phyloP scores from a whole-genome alignment of 1,284 basidiomycete genomes.

The Ceratobasidium sp. region DNA sequence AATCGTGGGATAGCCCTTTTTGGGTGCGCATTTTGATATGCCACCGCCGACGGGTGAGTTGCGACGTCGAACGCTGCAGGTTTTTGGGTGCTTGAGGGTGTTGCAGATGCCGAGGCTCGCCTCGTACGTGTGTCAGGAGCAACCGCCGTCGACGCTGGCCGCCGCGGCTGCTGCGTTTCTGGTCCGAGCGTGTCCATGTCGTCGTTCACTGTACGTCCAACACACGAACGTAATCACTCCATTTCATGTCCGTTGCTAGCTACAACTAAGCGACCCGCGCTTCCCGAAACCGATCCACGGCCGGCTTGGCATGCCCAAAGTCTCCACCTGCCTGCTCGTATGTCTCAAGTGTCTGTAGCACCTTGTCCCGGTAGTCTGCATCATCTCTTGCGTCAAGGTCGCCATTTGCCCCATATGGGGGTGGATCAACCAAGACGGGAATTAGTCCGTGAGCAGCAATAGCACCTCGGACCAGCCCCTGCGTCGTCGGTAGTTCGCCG shows the following conservation, averaged over 20 bases:
- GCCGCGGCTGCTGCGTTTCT: conserved; percentile 9
- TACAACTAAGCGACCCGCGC: conserved; percentile 25
- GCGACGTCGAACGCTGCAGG: conserved; percentile 62
- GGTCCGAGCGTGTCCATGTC: conserved; percentile 32
- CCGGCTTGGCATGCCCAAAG: not conserved
- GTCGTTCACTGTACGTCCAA: conserved; percentile 28
- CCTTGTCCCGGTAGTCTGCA: conserved; percentile 18
- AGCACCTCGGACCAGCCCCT: conserved; percentile 15
- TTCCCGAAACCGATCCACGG: conserved; percentile 1
- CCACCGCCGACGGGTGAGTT: conserved; percentile 83
- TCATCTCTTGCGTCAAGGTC: conserved; percentile 10
- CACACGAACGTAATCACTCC: conserved; percentile 21
- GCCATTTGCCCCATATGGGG: conserved; percentile 10
- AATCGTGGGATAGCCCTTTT: conserved; percentile 88
- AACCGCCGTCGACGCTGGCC: conserved; percentile 20
- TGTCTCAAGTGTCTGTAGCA: not conserved
- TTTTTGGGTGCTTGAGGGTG: not conserved
- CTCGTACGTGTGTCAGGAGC: not conserved
- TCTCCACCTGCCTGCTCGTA: not conserved
- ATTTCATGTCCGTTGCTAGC: conserved; percentile 27
- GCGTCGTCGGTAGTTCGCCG: not conserved
- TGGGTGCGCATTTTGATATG: conserved; percentile 85
- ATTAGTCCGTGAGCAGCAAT: conserved; percentile 16
- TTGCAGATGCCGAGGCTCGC: not conserved
- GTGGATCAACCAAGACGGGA: not conserved